These are phyloP conservation scores for Microdochium nivale DNA, from an alignment of 2,329 filamentous ascomycete species.

Conservation along the genomic window DNA sequence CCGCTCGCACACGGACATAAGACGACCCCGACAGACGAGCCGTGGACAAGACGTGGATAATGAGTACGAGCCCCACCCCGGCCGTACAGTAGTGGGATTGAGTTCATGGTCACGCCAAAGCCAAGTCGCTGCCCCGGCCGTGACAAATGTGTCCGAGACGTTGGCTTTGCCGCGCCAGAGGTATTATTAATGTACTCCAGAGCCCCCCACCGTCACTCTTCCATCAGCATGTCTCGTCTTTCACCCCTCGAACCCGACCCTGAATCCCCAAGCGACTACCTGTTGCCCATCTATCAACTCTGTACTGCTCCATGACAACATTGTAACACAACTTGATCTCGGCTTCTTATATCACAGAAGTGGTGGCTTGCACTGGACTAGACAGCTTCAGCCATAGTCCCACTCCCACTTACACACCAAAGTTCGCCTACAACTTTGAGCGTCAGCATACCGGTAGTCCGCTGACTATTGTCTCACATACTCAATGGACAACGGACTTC, in stretches of 20 bases:
- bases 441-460: not conserved
- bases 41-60: not conserved
- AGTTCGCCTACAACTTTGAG: slow-evolving; percentile 1
- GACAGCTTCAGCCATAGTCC: not conserved
- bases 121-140: not conserved
- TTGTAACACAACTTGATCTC: not conserved
- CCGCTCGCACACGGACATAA: not conserved
- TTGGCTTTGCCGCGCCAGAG: not conserved
- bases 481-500: slow-evolving; percentile 42
- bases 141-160: not conserved
- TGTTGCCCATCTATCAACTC: not conserved
- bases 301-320: not conserved
- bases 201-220: not conserved
- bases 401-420: not conserved
- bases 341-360: not conserved
- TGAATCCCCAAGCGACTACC: not conserved
- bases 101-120: not conserved
- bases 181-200: not conserved
- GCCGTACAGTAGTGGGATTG: not conserved
- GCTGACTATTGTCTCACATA: slow-evolving; percentile 8
- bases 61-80: too few relatives aligned
- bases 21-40: not conserved
- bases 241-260: not conserved
- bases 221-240: not conserved
- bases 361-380: not conserved